phyloP scores from a whole-genome alignment of 176 grass and related monocot species.

The Bothriochloa decipiens region DNA sequence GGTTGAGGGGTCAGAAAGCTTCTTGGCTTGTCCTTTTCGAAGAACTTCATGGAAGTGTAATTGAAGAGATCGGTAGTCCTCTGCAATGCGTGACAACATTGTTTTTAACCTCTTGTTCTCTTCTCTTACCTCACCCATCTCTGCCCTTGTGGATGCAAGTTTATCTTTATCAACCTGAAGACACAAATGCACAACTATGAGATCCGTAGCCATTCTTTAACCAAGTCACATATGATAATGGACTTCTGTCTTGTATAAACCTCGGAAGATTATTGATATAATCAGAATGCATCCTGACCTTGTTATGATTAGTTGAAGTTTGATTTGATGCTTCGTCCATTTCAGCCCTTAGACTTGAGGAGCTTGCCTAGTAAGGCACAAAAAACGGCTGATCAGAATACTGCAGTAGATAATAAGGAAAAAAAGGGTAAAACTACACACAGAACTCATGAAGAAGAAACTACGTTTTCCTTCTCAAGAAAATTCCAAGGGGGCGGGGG shows the following conservation, averaged over 20 bases:
- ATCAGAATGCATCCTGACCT: constrained; percentile 52
- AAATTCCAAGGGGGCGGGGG: neutral
- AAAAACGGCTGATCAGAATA: constrained; percentile 19
- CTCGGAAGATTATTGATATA: neutral
- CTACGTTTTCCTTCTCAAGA: neutral
- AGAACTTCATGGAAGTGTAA: constrained; percentile 54
- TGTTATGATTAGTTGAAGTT: constrained; percentile 40
- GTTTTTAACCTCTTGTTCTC: constrained; percentile 83
- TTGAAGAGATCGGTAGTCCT: constrained; percentile 74
- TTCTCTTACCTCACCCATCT: constrained; percentile 80
- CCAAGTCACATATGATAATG: constrained; percentile 53
- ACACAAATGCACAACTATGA: neutral
- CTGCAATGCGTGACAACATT: constrained; percentile 49
- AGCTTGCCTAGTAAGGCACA: constrained; percentile 39
- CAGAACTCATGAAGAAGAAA: neutral
- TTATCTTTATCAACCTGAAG: constrained; percentile 52
- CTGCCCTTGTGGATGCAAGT: constrained; percentile 62
- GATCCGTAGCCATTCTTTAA: constrained; percentile 13
- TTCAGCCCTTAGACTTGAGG: constrained; percentile 21
- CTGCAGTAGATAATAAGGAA: neutral
- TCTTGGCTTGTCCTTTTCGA: constrained; percentile 47
- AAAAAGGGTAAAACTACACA: neutral
- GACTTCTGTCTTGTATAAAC: neutral
- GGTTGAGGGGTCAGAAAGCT: neutral
- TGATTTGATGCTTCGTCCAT: constrained; percentile 39